A percentile compares a stretch with the other conserved stretches of the same genome.
Evolutionary conservation across 352 stramenopile species (phyloP).

Genomic region (Globisporangium radiosum): DNA sequence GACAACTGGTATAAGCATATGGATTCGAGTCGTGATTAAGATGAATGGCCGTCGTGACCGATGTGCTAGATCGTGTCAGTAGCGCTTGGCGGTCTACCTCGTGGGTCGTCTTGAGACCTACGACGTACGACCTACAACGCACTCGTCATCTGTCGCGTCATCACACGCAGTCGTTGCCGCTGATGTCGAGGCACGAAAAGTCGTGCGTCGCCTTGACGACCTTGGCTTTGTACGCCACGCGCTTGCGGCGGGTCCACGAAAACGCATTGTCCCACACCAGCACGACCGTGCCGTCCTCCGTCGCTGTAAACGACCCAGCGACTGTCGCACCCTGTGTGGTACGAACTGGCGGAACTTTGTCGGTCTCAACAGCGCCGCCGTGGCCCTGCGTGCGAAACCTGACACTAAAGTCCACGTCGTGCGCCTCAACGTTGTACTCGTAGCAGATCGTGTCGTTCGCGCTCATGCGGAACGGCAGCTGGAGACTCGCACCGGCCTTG

Average conservation of each 20-base stretch:
- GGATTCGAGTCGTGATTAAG: no score
- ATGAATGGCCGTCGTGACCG: no score
- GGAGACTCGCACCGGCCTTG: constrained; percentile 43
- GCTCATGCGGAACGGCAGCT: constrained; percentile 63
- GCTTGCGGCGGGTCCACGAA: constrained; percentile 65
- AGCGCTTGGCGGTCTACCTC: not conserved
- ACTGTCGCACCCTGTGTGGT: constrained; percentile 28
- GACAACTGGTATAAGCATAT: no score
- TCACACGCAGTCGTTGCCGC: constrained; percentile 61
- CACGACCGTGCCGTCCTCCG: constrained; percentile 59
- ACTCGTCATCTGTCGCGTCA: not conserved
- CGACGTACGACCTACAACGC: not conserved
- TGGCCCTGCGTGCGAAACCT: constrained; percentile 69
- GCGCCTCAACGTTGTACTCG: constrained; percentile 60
- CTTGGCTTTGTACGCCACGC: constrained; percentile 69
- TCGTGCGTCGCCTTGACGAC: constrained; percentile 74
- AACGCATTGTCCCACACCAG: constrained; percentile 71
- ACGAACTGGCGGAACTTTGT: constrained; percentile 42
- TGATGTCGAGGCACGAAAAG: constrained; percentile 69
- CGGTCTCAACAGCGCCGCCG: constrained; percentile 49
- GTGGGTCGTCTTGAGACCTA: not conserved
- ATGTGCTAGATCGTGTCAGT: not conserved
- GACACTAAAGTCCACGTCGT: constrained; percentile 63
- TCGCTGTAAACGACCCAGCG: constrained; percentile 52
- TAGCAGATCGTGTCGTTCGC: constrained; percentile 72